phyloP scores from a whole-genome alignment of 208 protist species.

The Naegleria lovaniensis region DNA sequence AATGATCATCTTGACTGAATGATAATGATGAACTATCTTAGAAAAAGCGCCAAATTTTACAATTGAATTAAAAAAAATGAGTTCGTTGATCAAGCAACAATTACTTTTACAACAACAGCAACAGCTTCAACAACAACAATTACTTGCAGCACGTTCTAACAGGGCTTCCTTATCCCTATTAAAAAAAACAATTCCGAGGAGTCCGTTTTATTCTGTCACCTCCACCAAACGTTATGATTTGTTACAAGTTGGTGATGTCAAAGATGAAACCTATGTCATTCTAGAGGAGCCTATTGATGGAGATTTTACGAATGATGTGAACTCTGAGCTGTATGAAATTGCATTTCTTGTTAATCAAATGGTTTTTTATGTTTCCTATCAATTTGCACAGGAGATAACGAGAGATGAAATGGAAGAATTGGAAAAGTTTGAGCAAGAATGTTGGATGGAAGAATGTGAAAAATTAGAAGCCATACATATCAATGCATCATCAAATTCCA shows the following conservation, averaged over 20 bases:
- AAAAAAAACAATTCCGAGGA: neutral
- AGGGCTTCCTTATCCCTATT: neutral
- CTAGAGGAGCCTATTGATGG: neutral
- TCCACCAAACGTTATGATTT: neutral
- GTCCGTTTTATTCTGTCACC: neutral
- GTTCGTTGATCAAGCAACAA: neutral
- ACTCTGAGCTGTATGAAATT: neutral
- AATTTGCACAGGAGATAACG: neutral
- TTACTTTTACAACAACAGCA: neutral
- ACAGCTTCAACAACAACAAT: neutral
- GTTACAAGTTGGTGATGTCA: neutral
- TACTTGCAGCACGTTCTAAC: neutral
- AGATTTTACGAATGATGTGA: neutral
- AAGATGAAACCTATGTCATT: neutral
- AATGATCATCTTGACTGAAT: too few species aligned
- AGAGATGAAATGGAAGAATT: neutral
- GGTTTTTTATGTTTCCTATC: neutral
- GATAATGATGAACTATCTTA: too few species aligned
- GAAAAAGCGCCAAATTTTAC: too few species aligned
- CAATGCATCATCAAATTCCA: too few species aligned
- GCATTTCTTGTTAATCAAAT: conserved; percentile 12
- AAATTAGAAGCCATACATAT: neutral
- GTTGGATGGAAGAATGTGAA: neutral
- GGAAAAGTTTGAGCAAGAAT: neutral
- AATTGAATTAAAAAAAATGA: neutral